Conservation (phyloP, 768 basidiomycete species). For the Floccularia luteovirens region DNA sequence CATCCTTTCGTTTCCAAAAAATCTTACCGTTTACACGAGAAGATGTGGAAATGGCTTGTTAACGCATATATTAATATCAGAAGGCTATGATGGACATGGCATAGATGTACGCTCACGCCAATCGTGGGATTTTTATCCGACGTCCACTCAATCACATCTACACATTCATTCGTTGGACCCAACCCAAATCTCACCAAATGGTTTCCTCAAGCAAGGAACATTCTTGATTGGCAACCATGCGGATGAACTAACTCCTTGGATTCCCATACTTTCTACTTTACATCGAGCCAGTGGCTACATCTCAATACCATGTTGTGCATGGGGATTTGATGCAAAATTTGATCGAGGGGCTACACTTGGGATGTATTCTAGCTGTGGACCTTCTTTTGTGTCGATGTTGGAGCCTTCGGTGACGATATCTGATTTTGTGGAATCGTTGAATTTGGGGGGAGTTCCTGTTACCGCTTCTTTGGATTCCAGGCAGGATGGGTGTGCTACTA, state of each 20-base stretch:
- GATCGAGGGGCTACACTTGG: conserved; percentile 36
- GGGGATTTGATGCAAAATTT: conserved; percentile 66
- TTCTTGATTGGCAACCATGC: conserved; percentile 96
- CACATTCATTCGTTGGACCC: conserved; percentile 72
- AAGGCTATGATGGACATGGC: conserved; percentile 82
- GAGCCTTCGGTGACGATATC: conserved; percentile 15
- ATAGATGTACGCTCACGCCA: conserved; percentile 80
- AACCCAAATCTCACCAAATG: conserved; percentile 8
- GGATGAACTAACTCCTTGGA: conserved; percentile 94
- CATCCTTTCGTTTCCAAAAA: background rate
- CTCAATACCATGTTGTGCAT: conserved; percentile 89
- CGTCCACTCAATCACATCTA: conserved; percentile 49
- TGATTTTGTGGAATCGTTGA: conserved; percentile 31
- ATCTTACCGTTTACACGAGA: background rate
- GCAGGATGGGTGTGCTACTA: conserved; percentile 57
- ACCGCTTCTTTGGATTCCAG: conserved; percentile 33
- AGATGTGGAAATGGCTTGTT: conserved; percentile 93
- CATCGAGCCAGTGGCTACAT: conserved; percentile 58
- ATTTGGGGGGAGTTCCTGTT: conserved; percentile 55
- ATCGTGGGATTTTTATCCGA: conserved; percentile 80
- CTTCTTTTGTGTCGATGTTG: no score
- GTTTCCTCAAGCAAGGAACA: conserved; percentile 30
- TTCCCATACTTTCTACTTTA: conserved; percentile 72
- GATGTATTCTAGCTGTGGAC: no score
- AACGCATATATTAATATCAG: conserved; percentile 76